Evolutionary conservation across 441 rosid genomes (phyloP), one percentile per base, ranked within the genome.

Genomic region (Eutrema salsugineum): DNA sequence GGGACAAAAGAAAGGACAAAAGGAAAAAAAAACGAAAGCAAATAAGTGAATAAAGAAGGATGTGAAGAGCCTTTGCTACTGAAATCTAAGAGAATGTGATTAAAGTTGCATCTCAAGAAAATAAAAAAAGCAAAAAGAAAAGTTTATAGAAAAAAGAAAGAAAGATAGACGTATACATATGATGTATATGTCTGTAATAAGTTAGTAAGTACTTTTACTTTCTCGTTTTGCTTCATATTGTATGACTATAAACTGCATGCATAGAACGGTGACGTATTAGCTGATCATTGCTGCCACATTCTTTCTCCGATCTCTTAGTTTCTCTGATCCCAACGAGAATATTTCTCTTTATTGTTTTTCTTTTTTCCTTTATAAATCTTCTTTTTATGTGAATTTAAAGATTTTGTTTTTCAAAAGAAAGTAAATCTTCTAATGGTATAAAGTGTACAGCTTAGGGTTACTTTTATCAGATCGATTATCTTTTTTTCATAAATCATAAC

Each of bases 281-380:
- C 80, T 70, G 76, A 77, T 77, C 63, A 77, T 77, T 77, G 72
- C 80, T 70, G 76, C 76, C 71, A 77, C 80, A 77, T 77, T 71
- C 80, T 77, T 77, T 76, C 76, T 65, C 80, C 61, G 76, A 77
- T 77, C 76, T 77, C 80, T 65, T 70, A 65, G 80, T 77, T 69
- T 77, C 76, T 71, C 80, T 70, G 80, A 77, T 77, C 80, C 80
- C 80, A 71, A 77, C 62, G 76, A 77, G 76, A 77, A 77, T 77
- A 77, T 65, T 58, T 65, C 76, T 70, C 80, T 77, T 76, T 76
- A 69, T 57, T 63, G 75, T 42, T 70, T 64, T 76, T 57, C 62
- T 57, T 77, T 70, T 77, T 70, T 77, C 47, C 71, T 77, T 65
- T 77, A 70, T 49, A 63, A 64, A 76, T 70, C 76, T 77, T 77